Base-by-base conservation (phyloP, 1,284 basidiomycete species). In the Dichomitus squalens region DNA sequence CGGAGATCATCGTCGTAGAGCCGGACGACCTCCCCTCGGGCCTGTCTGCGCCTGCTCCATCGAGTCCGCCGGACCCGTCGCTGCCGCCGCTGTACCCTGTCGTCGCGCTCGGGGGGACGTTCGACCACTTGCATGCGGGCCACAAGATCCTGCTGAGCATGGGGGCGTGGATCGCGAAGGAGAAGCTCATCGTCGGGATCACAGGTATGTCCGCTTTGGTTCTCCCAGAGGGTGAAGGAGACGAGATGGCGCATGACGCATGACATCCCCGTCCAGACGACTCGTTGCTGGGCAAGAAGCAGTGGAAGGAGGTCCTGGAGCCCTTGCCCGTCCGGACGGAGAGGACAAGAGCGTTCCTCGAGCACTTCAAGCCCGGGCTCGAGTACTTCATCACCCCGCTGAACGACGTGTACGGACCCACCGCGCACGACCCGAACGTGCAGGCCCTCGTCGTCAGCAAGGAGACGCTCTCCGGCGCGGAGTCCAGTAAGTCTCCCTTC, bases 141-240 rank as follows among this genome's bases (percentile, higher is more conserved):
- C 96, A 99, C 79, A 98, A 98, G 76, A 96, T 99, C 58, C 83
- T 99, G 35, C 83, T 99, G 5, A 93, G 93, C 66, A 94, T 97
- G 85, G 89, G 86, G 7, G 86, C 91, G 1, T 94, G 92, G 80
- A 85, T 98, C 57, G 81, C 94, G 0, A 73, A 76, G 46, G 73
- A 82, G 62, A 94, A 93, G 71, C 75, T 99, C 67, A 93, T 99
- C 61, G 86, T 97, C 53, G 97, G 97, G 4, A 79, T 99, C 35
- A 92, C 92, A 50, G 89, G 92, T 90, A 59, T 64, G 79, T 44
- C 57, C 0, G 44, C 29, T 29, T 2, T 29, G 12, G 18, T 31
- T 5, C 11, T 18, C n/a, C 9, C 7, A 12, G 12, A 18, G 9
- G n/a, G 8, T 14, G 8, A 14, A 11, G 7, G 7, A 9, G 7